Conservation (phyloP, 2,329 filamentous ascomycete genomes). For the Colletotrichum simmondsii region DNA sequence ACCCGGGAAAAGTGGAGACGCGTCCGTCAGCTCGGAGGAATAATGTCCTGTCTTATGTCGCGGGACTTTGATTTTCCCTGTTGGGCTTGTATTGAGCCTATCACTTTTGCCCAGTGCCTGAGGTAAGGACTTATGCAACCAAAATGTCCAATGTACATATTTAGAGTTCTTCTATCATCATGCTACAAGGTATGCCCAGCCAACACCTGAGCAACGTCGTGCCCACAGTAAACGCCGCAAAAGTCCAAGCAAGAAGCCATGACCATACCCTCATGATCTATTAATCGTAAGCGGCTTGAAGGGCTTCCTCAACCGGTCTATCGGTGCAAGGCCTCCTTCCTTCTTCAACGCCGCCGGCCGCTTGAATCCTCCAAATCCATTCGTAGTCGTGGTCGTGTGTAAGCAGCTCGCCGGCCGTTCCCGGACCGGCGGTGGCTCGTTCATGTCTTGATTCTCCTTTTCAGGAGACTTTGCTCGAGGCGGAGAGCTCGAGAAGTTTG, state of each 20-base stretch:
- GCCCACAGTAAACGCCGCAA: neutral
- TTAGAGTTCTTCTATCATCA: neutral
- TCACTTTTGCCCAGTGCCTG: neutral
- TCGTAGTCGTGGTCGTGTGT: slow-evolving; percentile 62
- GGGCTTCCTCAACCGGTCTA: slow-evolving; percentile 63
- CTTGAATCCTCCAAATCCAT: slow-evolving; percentile 49
- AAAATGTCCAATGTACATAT: neutral
- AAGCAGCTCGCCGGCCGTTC: slow-evolving; percentile 56
- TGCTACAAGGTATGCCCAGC: neutral
- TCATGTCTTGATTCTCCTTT: slow-evolving; percentile 40
- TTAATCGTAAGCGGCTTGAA: slow-evolving; percentile 68
- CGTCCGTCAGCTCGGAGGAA: neutral
- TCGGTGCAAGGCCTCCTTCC: slow-evolving; percentile 55
- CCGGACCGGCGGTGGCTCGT: slow-evolving; percentile 45
- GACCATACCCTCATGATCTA: slow-evolving; percentile 38
- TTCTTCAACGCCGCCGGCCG: slow-evolving; percentile 54
- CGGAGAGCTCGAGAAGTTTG: slow-evolving; percentile 69
- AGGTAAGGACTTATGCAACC: neutral
- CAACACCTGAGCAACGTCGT: neutral
- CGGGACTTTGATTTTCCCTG: neutral
- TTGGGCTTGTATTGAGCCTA: neutral
- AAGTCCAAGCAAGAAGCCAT: neutral
- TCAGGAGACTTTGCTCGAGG: slow-evolving; percentile 39
- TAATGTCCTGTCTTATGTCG: neutral
- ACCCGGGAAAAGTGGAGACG: neutral